Evolutionary conservation across 2,329 filamentous ascomycete genomes (phyloP).

Genomic region (Aureobasidium sp.): DNA sequence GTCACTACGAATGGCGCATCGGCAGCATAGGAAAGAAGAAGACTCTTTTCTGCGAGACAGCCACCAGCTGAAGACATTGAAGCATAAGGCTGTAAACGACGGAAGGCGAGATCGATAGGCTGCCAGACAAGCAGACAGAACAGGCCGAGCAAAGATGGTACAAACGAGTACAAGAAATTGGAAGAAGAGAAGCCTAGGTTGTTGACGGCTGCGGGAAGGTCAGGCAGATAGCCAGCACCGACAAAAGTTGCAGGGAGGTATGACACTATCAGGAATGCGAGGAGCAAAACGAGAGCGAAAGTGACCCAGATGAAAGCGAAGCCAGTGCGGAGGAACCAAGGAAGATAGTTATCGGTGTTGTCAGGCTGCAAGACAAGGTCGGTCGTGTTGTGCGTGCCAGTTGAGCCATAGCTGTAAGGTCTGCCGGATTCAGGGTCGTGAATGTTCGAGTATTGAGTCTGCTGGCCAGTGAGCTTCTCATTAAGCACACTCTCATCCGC

Average conservation of each 20-base stretch:
- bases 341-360: constrained; percentile 39
- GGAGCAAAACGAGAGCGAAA: constrained; percentile 53
- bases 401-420: constrained; percentile 18
- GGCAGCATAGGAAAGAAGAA: constrained; percentile 65
- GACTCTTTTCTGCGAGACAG: constrained; percentile 53
- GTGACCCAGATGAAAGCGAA: constrained; percentile 60
- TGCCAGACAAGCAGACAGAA: constrained; percentile 61
- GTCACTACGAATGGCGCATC: constrained; percentile 57
- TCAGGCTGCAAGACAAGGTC: constrained; percentile 50
- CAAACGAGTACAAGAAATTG: constrained; percentile 78
- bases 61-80: constrained; percentile 54
- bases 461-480: constrained; percentile 34
- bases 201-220: constrained; percentile 45
- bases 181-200: constrained; percentile 66
- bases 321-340: constrained; percentile 65
- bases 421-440: constrained; percentile 26
- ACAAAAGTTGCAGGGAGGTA: constrained; percentile 63
- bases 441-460: constrained; percentile 24
- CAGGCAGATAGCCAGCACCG: constrained; percentile 63
- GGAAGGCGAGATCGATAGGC: constrained; percentile 58
- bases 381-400: constrained; percentile 37
- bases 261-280: constrained; percentile 68
- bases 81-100: constrained; percentile 63
- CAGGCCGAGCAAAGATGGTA: constrained; percentile 62
- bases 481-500: constrained; percentile 41